Base-by-base conservation (phyloP, 768 basidiomycete genomes). In the Collybia sordida region DNA sequence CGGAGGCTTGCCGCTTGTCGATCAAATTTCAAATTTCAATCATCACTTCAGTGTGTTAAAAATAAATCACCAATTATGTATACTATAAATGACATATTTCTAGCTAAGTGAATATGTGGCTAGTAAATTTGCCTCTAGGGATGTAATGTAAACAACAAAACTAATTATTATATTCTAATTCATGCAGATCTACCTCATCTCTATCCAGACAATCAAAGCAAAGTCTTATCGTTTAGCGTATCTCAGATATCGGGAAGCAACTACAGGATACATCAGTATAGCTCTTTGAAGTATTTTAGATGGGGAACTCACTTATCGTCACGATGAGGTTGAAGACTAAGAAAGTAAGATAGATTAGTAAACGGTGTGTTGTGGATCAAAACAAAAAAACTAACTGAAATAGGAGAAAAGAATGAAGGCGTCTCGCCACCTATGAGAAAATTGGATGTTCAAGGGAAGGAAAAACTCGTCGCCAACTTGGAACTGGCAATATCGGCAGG, bases 401-500 rank as follows among this genome's bases (percentile, higher is more conserved):
- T 73, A 89, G 5, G 82, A 71, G 59, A 87, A 81, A 31, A 85
- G 59, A 28, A 89, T 82, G 50, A 81, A 86, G 2, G 74, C 77
- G 52, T 90, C 86, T 52, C 88, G 70, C 86, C 88, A 88, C 7
- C 86, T 71, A 17, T 79, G 60, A 5, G 72, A 69, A 61, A 74
- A 90, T 0, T 63, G 62, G 58, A 92, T 88, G 54, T 88, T 88
- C 37, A 92, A 66, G 0, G 86, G 86, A 9, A 64, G 58, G 62
- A 74, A 88, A 69, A 86, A 92, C 54, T 91, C 70, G 55, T 91
- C 86, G 0, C 89, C 88, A 19, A 79, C 67, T 59, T 56, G 47
- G 60, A 79, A 90, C 58, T 82, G 79, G 59, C 93, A 94, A 64
- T 91, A 94, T 14, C 78, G 75, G 64, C 93, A 95, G 5, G 66